These are phyloP conservation scores for Limonium bicolor DNA, from an alignment of 148 eudicot genomes.

Conservation along the genomic window DNA sequence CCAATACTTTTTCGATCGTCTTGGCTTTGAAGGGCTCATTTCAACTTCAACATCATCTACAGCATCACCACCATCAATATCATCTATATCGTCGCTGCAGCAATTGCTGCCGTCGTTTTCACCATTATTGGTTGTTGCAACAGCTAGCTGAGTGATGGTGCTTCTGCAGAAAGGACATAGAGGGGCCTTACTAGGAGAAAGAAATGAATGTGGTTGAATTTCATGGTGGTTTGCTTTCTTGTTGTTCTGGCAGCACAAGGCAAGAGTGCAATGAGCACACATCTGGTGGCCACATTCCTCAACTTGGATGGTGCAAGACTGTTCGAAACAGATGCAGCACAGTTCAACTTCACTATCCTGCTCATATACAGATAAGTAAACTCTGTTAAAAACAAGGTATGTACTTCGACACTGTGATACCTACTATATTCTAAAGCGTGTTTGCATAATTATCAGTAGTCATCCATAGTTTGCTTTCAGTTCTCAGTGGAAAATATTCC, in stretches of 20 bases:
- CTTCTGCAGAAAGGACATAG: slow-evolving; percentile 22
- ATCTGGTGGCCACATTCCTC: slow-evolving; percentile 19
- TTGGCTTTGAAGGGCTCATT: slow-evolving; percentile 14
- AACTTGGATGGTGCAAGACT: slow-evolving; percentile 17
- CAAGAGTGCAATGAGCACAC: slow-evolving; percentile 19
- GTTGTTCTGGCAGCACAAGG: slow-evolving; percentile 19
- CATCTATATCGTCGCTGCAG: neutral
- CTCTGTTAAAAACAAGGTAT: too few relatives aligned
- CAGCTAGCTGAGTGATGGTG: slow-evolving; percentile 11
- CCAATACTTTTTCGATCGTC: slow-evolving; percentile 10
- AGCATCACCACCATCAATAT: neutral
- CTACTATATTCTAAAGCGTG: too few relatives aligned
- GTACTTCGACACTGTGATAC: too few relatives aligned
- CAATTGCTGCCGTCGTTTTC: neutral
- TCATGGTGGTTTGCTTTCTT: slow-evolving; percentile 1
- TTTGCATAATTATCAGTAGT: too few relatives aligned
- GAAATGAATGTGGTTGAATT: too few relatives aligned
- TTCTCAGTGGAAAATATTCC: too few relatives aligned
- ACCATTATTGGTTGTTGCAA: slow-evolving; percentile 8
- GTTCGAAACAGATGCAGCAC: slow-evolving; percentile 25
- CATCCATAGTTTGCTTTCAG: too few relatives aligned
- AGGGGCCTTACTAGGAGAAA: slow-evolving; percentile 4
- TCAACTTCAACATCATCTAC: slow-evolving; percentile 7
- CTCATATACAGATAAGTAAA: too few relatives aligned
- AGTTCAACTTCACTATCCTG: slow-evolving; percentile 16